These are phyloP conservation scores for Styphnolobium japonicum DNA, from an alignment of 306 rosid species.

Conservation along the genomic window DNA sequence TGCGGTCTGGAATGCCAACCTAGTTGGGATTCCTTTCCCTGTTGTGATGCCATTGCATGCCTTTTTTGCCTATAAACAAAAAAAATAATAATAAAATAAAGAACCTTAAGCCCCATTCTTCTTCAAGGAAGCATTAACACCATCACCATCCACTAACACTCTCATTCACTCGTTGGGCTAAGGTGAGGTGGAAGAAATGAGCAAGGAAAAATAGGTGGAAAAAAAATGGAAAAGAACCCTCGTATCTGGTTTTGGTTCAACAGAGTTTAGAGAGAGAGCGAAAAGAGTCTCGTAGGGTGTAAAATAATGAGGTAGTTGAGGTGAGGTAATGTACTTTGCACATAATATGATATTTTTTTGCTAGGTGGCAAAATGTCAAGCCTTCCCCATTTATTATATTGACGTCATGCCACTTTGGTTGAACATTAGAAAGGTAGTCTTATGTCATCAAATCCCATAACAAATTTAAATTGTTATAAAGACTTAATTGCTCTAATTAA, in stretches of 20 bases:
- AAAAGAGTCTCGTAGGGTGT: background rate
- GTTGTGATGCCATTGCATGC: too few species aligned
- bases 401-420: conserved; percentile 6
- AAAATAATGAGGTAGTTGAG: background rate
- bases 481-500: background rate
- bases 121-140: too few species aligned
- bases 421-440: background rate
- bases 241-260: background rate
- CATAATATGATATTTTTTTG: conserved; percentile 1
- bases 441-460: background rate
- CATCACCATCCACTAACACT: too few species aligned
- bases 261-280: too few species aligned
- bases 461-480: background rate
- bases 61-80: too few species aligned
- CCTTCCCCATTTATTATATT: background rate
- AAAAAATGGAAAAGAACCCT: background rate
- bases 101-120: too few species aligned
- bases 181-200: too few species aligned
- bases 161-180: too few species aligned
- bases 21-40: too few species aligned
- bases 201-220: too few species aligned
- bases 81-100: too few species aligned
- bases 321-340: background rate
- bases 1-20: too few species aligned
- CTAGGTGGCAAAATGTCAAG: conserved; percentile 6